Evolutionary conservation across 768 basidiomycete species (phyloP).

Genomic region (Clitopilus hobsonii): DNA sequence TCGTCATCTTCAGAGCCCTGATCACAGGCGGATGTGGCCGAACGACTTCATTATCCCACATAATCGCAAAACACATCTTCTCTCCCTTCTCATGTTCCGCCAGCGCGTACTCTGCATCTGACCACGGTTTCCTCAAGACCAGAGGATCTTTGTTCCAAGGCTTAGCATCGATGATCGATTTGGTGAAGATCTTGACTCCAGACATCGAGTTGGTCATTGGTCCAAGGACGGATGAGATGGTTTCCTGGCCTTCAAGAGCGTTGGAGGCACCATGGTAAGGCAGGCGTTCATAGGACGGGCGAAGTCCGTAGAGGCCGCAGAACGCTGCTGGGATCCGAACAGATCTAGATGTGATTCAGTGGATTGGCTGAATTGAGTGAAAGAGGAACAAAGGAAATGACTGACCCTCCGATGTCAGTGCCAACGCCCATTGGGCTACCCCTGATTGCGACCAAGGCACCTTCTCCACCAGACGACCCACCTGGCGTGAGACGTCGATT

Average conservation of each 20-base stretch:
- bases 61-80: conserved; percentile 43
- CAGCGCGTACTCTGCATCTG: conserved; percentile 37
- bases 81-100: conserved; percentile 40
- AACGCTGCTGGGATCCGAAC: conserved; percentile 54
- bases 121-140: conserved; percentile 44
- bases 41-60: conserved; percentile 46
- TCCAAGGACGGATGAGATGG: conserved; percentile 51
- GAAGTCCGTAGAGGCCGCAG: conserved; percentile 54
- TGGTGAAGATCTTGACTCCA: conserved; percentile 51
- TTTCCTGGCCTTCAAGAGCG: conserved; percentile 50
- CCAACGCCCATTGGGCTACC: conserved; percentile 60
- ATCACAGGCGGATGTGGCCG: conserved; percentile 46
- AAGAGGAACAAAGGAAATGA: background rate
- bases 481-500: conserved; percentile 54
- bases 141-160: conserved; percentile 57
- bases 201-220: conserved; percentile 48
- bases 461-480: conserved; percentile 67
- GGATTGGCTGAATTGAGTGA: background rate
- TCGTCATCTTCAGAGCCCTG: conserved; percentile 45
- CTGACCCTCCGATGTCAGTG: conserved; percentile 59
- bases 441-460: conserved; percentile 54
- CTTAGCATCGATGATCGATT: conserved; percentile 40
- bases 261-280: conserved; percentile 53
- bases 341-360: conserved; percentile 27
- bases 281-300: conserved; percentile 50